Evolutionary conservation across 306 rosid genomes (phyloP).

Genomic region (Dalbergia cultrata): DNA sequence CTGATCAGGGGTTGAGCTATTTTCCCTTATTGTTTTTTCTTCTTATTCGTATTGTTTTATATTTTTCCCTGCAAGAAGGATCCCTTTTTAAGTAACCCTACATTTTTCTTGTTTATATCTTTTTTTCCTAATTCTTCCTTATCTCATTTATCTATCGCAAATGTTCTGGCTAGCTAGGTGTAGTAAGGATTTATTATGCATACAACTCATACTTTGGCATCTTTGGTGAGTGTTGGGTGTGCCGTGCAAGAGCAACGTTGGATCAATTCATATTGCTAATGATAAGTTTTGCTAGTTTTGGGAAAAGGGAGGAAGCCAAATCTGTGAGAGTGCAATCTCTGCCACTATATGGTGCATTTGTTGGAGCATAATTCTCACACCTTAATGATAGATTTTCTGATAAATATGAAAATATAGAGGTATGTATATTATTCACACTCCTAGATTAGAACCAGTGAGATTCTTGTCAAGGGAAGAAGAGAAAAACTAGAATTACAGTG

Average conservation of each 20-base stretch:
- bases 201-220: not conserved
- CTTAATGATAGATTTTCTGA: no score
- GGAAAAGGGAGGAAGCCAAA: no score
- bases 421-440: no score
- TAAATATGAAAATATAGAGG: no score
- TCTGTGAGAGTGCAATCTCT: not conserved
- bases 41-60: not conserved
- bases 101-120: not conserved
- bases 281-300: not conserved
- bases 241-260: not conserved
- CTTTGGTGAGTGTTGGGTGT: not conserved
- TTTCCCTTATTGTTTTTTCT: not conserved
- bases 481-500: no score
- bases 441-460: no score
- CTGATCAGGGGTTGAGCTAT: not conserved
- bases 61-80: not conserved
- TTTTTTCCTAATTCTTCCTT: not conserved
- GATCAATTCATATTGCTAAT: not conserved
- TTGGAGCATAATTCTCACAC: no score
- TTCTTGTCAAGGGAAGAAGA: no score
- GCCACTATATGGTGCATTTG: not conserved
- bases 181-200: constrained; percentile 3
- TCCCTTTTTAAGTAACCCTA: not conserved
- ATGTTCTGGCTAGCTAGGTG: not conserved
- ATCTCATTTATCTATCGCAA: not conserved